Evolutionary conservation across 1,284 basidiomycete species (phyloP), one percentile per base, ranked within the genome.

Genomic region (Pseudozyma sp.): DNA sequence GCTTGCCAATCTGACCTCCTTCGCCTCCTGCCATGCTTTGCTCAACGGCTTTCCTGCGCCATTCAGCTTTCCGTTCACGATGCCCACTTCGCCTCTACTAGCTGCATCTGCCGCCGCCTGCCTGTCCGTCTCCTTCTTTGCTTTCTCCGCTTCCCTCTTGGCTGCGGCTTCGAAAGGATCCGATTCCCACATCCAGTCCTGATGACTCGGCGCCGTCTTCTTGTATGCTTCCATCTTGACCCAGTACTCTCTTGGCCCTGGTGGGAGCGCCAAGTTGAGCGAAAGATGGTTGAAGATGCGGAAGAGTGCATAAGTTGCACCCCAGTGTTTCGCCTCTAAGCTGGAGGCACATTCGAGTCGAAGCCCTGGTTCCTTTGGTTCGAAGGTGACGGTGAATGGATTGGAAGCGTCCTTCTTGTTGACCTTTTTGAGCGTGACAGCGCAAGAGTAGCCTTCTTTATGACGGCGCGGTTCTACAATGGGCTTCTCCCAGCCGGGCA

Each of bases 1-100:
- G 19, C 87, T 88, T 1, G 92, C 90, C 92, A 97, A 95, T 82
- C 90, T 91, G 18, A 95, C 94, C 84, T 97, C 94, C 0, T 92
- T 91, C 5, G 89, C 90, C 54, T 89, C 87, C 50, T 88, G 87
- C 86, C 92, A 93, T 60, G 89, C 88, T 25, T 87, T 87, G n/a
- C 86, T 83, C 5, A 86, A 79, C 14, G 70, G 68, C 31, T 63
- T 67, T 21, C 57, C 62, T 35, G 59, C 35, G 12, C 73, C 73
- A 54, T 77, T 70, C 43, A 70, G 59, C 50, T 72, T 64, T 40
- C 64, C 58, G 36, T 65, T 62, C 57, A 67, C 48, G 52, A 70
- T 60, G 16, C 47, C 66, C 9, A 62, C 68, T 7, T 61, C 57
- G 18, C 67, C 75, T 54, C 55, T 49, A 44, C 52, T 64, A 14